These are phyloP conservation scores for Picochlorum sp. DNA, from an alignment of 139 green algal genomes.

Conservation along the genomic window DNA sequence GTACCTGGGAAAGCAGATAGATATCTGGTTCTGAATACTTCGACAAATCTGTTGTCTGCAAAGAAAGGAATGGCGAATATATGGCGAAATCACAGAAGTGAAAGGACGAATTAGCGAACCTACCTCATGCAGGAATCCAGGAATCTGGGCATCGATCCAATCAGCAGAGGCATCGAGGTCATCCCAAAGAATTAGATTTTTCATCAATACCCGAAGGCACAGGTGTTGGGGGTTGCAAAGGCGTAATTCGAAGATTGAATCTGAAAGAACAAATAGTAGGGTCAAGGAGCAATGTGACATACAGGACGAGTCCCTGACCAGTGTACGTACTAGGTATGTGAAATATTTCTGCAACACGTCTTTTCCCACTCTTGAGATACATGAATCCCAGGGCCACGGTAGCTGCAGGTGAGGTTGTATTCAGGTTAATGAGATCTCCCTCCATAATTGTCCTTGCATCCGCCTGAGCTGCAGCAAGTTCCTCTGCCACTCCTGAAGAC, in stretches of 20 bases:
- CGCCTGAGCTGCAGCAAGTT: constrained; percentile 33
- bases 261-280: not conserved
- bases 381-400: constrained; percentile 84
- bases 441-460: constrained; percentile 71
- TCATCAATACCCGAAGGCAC: constrained; percentile 73
- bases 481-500: constrained; percentile 18
- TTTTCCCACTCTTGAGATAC: constrained; percentile 79
- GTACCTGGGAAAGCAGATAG: not conserved
- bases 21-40: no score
- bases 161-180: constrained; percentile 40
- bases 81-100: no score
- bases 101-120: no score
- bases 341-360: constrained; percentile 50
- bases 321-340: constrained; percentile 1
- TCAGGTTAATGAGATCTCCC: constrained; percentile 63
- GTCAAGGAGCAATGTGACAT: no score
- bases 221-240: constrained; percentile 62
- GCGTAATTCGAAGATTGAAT: not conserved
- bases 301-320: no score
- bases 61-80: no score
- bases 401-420: constrained; percentile 76
- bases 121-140: constrained; percentile 9
- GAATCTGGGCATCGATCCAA: constrained; percentile 67
- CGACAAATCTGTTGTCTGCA: no score
- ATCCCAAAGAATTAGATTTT: constrained; percentile 82